A percentile compares a stretch with the other conserved stretches of the same genome.
Conservation (phyloP, 2,329 filamentous ascomycete genomes). For the Ascocoryne sarcoides region DNA sequence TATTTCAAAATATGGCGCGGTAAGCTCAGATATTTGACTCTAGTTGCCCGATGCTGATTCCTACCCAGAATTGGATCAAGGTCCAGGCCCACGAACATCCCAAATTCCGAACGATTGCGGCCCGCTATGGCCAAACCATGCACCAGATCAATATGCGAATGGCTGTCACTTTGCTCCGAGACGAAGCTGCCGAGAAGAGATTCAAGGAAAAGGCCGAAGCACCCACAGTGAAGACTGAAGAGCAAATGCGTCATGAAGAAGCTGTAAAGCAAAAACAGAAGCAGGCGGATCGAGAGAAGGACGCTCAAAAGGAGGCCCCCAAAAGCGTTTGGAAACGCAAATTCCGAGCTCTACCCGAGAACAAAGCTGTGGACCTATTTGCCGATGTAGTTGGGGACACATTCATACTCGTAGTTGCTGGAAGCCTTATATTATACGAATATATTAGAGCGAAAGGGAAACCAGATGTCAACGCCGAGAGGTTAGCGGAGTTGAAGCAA, state of each 20-base stretch:
- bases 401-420: conserved; percentile 53
- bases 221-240: conserved; percentile 56
- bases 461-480: conserved; percentile 47
- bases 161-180: conserved; percentile 49
- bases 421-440: conserved; percentile 51
- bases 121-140: conserved; percentile 52
- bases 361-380: conserved; percentile 57
- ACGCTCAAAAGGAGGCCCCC: conserved; percentile 23
- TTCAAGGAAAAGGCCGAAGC: conserved; percentile 55
- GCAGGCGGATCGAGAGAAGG: conserved; percentile 31
- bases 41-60: background rate
- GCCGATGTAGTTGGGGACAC: conserved; percentile 56
- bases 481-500: conserved; percentile 43
- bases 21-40: conserved; percentile 32
- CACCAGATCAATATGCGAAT: conserved; percentile 61
- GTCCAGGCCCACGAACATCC: conserved; percentile 56
- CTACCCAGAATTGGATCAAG: conserved; percentile 53
- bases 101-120: conserved; percentile 50
- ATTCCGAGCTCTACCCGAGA: conserved; percentile 54
- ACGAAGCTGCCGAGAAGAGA: conserved; percentile 46
- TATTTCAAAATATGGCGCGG: conserved; percentile 60
- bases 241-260: conserved; percentile 48
- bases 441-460: conserved; percentile 51
- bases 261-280: conserved; percentile 33
- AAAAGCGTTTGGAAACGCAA: conserved; percentile 53